Evolutionary conservation across 345 rosid genomes (phyloP), one percentile per base, ranked within the genome.

Genomic region (Durio zibethinus): DNA sequence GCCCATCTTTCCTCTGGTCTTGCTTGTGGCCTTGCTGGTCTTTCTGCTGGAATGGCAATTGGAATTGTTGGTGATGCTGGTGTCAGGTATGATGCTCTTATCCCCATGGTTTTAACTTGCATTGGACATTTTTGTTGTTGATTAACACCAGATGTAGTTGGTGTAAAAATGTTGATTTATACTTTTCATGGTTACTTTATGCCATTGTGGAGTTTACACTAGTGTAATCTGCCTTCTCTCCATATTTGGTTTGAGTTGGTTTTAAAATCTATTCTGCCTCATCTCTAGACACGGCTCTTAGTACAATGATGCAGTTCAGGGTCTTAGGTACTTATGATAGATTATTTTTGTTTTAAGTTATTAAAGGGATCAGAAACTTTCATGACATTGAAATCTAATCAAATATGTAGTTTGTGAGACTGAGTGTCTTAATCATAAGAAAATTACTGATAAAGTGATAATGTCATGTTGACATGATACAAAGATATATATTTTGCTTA

Each of bases 1-100:
- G 98, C 98, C 0, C 96, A 94, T 84, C 97, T 94, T 59, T 94
- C 98, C 10, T 94, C 97, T 35, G 98, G 98, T 70, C 94, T 94
- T 59, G 90, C 98, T 84, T 94, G 98, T 86, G 98, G 98, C 2
- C 98, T 94, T 75, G 97, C 97, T 61, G 98, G 98, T 43, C 95
- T 94, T 66, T 90, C 98, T 23, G 97, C 98, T 76, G 98, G 98
- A 69, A 94, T 94, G 98, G 97, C 98, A 61, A 94, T 94, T 76
- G 98, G 98, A 71, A 92, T 94, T 2, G 98, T 94, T 60, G 98
- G 98, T 70, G 98, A 94, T 85, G 98, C 98, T 20, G 98, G 98
- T 76, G 98, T 94, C 78, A 90, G 98, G 98, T 89, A 87, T 77
- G 75, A 16, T 66, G 10, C 70, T 77, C 50, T 23, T 33, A 7